These are phyloP conservation scores for Fistulinella prunicolor DNA, from an alignment of 768 basidiomycete species.

Conservation along the genomic window DNA sequence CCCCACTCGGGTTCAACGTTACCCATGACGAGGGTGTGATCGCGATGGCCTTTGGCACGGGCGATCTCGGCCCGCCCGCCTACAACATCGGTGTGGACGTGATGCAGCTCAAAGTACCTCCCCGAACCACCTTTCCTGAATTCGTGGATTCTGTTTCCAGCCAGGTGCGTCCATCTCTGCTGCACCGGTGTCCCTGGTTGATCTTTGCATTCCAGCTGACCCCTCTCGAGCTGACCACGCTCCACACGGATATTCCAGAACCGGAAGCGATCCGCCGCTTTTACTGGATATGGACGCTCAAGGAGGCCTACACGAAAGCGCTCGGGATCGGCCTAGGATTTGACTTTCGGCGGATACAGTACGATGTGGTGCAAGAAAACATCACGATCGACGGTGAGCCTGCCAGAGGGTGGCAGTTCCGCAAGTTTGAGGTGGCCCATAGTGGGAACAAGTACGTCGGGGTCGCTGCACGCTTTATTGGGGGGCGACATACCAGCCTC, in stretches of 20 bases:
- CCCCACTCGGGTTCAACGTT: conserved; percentile 75
- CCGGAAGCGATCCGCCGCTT: conserved; percentile 58
- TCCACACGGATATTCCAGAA: conserved; percentile 40
- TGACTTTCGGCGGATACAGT: conserved; percentile 75
- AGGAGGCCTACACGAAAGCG: conserved; percentile 90
- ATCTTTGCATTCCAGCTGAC: conserved; percentile 37
- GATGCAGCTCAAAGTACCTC: conserved; percentile 71
- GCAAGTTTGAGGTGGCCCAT: conserved; percentile 52
- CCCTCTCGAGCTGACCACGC: conserved; percentile 30
- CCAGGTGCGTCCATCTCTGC: conserved; percentile 45
- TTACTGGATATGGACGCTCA: conserved; percentile 86
- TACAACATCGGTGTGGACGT: conserved; percentile 70
- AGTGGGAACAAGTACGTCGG: conserved; percentile 58
- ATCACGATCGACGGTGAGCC: conserved; percentile 58
- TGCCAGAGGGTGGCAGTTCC: conserved; percentile 66
- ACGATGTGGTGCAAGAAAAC: conserved; percentile 48
- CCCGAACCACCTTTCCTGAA: conserved; percentile 50
- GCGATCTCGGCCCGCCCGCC: conserved; percentile 53
- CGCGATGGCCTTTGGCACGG: conserved; percentile 56
- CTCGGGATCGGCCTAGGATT: conserved; percentile 81
- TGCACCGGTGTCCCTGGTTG: conserved; percentile 1
- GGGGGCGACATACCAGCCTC: conserved; percentile 37
- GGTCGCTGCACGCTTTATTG: conserved; percentile 60
- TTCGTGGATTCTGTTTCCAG: conserved; percentile 66
- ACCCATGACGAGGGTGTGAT: conserved; percentile 76